A percentile compares a stretch with the other conserved stretches of the same genome.
Conservation (phyloP, 768 basidiomycete species). For the Tricholoma furcatifolium region DNA sequence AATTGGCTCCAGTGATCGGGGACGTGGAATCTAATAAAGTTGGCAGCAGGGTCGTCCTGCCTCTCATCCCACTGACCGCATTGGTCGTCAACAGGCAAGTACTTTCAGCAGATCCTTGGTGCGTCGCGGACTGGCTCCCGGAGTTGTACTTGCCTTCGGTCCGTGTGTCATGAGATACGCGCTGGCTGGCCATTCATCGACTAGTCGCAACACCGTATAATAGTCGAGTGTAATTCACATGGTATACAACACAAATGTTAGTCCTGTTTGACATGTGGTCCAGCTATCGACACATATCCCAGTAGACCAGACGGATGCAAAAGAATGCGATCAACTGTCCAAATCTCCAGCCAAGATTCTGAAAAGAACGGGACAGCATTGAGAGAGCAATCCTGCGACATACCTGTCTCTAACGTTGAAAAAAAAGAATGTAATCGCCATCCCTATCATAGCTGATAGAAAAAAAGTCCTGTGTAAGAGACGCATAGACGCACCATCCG, state of each 20-base stretch:
- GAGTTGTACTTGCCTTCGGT: too few relatives aligned
- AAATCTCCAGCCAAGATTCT: conserved; percentile 89
- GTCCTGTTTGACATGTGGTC: neutral
- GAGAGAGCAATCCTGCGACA: conserved; percentile 5
- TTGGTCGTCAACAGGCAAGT: too few relatives aligned
- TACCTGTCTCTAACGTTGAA: conserved; percentile 81
- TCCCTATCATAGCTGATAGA: conserved; percentile 43
- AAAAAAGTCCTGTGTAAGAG: conserved; percentile 2
- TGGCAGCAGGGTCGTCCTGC: too few relatives aligned
- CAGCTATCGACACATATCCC: conserved; percentile 54
- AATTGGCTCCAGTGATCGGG: too few relatives aligned
- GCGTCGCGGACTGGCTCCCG: too few relatives aligned
- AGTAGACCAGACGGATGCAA: conserved; percentile 79
- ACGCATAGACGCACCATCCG: conserved; percentile 48
- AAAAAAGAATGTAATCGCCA: conserved; percentile 85
- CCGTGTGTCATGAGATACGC: too few relatives aligned
- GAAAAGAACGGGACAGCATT: neutral
- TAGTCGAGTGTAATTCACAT: too few relatives aligned
- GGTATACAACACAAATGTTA: neutral
- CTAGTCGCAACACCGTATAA: too few relatives aligned
- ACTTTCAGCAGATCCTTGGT: too few relatives aligned
- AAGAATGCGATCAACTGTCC: conserved; percentile 89
- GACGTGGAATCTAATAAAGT: too few relatives aligned
- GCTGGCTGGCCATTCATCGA: too few relatives aligned
- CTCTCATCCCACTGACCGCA: too few relatives aligned